A percentile compares a stretch with the other conserved stretches of the same genome.
Evolutionary conservation across 1,284 basidiomycete genomes (phyloP).

Genomic region (Volvariella surrecta): DNA sequence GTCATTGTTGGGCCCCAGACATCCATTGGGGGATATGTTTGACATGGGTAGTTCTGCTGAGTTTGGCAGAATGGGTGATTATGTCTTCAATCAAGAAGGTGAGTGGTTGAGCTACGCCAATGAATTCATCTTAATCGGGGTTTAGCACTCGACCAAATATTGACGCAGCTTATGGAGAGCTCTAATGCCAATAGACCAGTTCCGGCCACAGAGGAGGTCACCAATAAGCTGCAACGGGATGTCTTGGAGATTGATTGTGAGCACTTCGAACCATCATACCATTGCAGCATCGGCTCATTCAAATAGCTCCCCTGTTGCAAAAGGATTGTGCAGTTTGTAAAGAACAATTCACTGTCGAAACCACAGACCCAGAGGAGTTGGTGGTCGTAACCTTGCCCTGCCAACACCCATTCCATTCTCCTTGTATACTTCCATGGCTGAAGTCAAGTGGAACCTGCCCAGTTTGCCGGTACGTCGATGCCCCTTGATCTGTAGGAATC

Average conservation of each 20-base stretch:
- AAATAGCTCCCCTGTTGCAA: conserved; percentile 44
- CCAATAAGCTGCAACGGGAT: conserved; percentile 52
- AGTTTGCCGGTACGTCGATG: conserved; percentile 62
- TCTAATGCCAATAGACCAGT: conserved; percentile 60
- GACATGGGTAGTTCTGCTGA: too few relatives aligned
- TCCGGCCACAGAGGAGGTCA: conserved; percentile 65
- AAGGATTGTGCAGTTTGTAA: conserved; percentile 76
- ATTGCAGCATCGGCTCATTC: conserved; percentile 4
- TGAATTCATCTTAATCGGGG: conserved; percentile 3
- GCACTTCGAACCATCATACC: conserved; percentile 17
- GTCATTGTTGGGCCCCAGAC: conserved; percentile 43
- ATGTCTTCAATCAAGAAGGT: conserved; percentile 80
- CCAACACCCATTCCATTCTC: conserved; percentile 74
- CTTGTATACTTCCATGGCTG: conserved; percentile 77
- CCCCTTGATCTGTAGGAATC: not conserved
- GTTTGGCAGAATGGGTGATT: conserved; percentile 82
- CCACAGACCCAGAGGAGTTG: conserved; percentile 65
- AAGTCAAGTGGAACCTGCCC: conserved; percentile 81
- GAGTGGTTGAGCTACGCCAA: conserved; percentile 4
- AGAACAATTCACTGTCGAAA: conserved; percentile 59
- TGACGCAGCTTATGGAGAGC: conserved; percentile 70
- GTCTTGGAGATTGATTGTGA: conserved; percentile 54
- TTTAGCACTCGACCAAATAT: conserved; percentile 68
- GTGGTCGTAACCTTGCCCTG: conserved; percentile 68
- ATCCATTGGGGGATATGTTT: conserved; percentile 23